These are phyloP conservation scores for Dinochytrium kinnereticum DNA, from an alignment of 371 early-diverging fungal species.

Conservation along the genomic window DNA sequence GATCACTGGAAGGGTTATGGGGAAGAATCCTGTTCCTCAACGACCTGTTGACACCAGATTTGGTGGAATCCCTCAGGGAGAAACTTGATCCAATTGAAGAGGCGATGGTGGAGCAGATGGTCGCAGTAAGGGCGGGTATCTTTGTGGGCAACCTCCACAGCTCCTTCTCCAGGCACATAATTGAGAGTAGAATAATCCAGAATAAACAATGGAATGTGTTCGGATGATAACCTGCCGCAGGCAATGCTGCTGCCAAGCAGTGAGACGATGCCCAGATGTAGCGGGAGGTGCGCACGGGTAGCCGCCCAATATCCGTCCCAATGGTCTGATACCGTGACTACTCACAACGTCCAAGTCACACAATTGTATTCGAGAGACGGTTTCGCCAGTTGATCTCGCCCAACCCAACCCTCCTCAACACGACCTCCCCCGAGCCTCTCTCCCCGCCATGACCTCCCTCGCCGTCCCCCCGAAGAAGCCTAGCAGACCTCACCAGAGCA, in stretches of 20 bases:
- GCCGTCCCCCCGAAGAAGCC: constrained; percentile 9
- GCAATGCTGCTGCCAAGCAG: too few species aligned
- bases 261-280: too few species aligned
- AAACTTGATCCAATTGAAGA: constrained; percentile 27
- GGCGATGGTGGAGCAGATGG: constrained; percentile 35
- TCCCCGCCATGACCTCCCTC: background rate
- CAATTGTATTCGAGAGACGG: too few species aligned
- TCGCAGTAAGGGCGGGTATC: constrained; percentile 15
- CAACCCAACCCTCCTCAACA: too few species aligned
- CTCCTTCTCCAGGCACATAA: constrained; percentile 31
- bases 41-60: constrained; percentile 1
- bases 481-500: background rate
- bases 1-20: constrained; percentile 4
- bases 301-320: too few species aligned
- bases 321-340: too few species aligned
- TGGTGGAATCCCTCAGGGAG: background rate
- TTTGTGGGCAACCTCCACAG: constrained; percentile 44
- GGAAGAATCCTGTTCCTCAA: constrained; percentile 24
- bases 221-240: too few species aligned
- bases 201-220: background rate
- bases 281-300: too few species aligned
- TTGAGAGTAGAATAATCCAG: constrained; percentile 29
- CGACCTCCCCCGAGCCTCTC: too few species aligned
- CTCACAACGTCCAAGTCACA: too few species aligned
- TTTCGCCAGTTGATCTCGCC: too few species aligned